These are phyloP conservation scores for Penicillium waksmanii DNA, from an alignment of 495 filamentous ascomycete genomes.

Conservation along the genomic window DNA sequence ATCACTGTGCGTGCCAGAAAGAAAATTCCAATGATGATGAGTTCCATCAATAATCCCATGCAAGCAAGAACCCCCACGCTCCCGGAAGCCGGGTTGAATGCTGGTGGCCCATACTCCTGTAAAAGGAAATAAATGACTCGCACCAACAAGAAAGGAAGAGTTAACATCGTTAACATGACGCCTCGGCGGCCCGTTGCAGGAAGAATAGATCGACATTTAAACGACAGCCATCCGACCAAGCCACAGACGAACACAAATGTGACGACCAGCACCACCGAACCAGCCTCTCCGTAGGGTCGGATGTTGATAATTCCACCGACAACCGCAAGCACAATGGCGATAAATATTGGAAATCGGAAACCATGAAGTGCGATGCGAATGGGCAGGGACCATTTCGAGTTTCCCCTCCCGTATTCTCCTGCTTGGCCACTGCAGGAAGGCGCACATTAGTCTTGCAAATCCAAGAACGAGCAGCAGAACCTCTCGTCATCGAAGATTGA, in stretches of 20 bases:
- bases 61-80: conserved; percentile 27
- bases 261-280: conserved; percentile 28
- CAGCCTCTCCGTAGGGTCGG: conserved; percentile 25
- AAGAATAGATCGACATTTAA: conserved; percentile 28
- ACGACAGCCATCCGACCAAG: conserved; percentile 28
- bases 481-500: not conserved
- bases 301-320: conserved; percentile 30
- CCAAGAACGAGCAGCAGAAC: not conserved
- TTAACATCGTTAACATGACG: conserved; percentile 20
- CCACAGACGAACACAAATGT: conserved; percentile 33
- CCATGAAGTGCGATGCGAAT: conserved; percentile 21
- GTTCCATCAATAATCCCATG: conserved; percentile 40
- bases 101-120: conserved; percentile 26
- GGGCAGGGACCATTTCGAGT: conserved; percentile 31
- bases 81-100: conserved; percentile 29
- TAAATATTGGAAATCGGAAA: conserved; percentile 35
- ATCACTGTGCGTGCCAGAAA: conserved; percentile 29
- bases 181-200: conserved; percentile 26
- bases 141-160: conserved; percentile 35
- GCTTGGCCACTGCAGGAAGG: conserved; percentile 33
- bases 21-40: conserved; percentile 28
- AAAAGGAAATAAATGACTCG: conserved; percentile 33
- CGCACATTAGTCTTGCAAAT: not conserved
- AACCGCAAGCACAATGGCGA: conserved; percentile 31
- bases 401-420: conserved; percentile 32